phyloP scores from a whole-genome alignment of 2,329 filamentous ascomycete species.

The Lojkania enalia region DNA sequence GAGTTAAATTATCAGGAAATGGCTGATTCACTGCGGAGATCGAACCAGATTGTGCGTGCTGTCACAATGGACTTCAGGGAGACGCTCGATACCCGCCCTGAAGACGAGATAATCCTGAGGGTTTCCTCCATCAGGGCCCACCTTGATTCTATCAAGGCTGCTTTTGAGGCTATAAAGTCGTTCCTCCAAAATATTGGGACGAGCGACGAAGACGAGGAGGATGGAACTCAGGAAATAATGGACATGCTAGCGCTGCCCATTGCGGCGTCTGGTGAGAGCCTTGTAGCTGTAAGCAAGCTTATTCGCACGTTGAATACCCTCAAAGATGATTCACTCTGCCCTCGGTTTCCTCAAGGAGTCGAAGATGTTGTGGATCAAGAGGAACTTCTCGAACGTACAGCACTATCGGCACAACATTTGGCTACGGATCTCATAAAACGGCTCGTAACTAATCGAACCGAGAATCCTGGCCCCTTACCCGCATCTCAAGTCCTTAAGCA shows the following conservation, averaged over 20 bases:
- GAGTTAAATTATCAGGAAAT: conserved; percentile 85
- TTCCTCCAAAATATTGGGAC: conserved; percentile 12
- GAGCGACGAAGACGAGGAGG: conserved; percentile 10
- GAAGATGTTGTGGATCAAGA: conserved; percentile 27
- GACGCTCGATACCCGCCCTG: conserved; percentile 22
- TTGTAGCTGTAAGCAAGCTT: conserved; percentile 25
- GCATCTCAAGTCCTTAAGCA: conserved; percentile 10
- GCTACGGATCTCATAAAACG: conserved; percentile 18
- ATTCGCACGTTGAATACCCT: conserved; percentile 26
- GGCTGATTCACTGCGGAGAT: conserved; percentile 72
- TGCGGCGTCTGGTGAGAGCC: conserved; percentile 18
- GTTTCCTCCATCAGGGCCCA: conserved; percentile 26
- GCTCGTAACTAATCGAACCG: conserved; percentile 12
- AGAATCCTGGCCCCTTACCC: conserved; percentile 6
- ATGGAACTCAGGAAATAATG: conserved; percentile 8
- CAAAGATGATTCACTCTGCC: conserved; percentile 31
- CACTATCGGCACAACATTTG: conserved; percentile 17
- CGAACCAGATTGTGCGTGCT: conserved; percentile 22
- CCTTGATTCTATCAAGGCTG: conserved; percentile 23
- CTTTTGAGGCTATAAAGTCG: conserved; percentile 21
- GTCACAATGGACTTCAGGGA: conserved; percentile 15
- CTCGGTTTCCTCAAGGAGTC: conserved; percentile 24
- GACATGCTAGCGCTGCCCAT: conserved; percentile 22
- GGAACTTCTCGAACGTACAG: conserved; percentile 19
- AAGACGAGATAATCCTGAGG: conserved; percentile 30